A percentile compares a stretch with the other conserved stretches of the same genome.
phyloP scores from a whole-genome alignment of 306 rosid species.

The Citrullus amarus region DNA sequence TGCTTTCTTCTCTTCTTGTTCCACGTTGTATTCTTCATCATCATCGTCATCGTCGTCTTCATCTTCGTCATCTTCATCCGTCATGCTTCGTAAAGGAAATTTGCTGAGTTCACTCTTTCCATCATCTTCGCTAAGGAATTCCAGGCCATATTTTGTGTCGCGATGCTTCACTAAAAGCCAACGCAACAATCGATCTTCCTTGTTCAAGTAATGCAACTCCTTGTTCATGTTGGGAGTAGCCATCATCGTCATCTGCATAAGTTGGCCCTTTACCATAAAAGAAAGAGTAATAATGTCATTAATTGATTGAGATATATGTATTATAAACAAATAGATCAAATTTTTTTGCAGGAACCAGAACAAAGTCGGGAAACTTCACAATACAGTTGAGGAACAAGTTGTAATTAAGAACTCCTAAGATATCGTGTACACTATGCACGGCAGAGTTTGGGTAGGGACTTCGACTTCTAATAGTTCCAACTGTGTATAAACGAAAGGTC shows the following conservation, averaged over 20 bases:
- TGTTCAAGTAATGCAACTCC: conserved; percentile 87
- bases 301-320: not conserved
- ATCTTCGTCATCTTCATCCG: conserved; percentile 9
- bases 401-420: not conserved
- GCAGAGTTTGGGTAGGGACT: not conserved
- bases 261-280: conserved; percentile 43
- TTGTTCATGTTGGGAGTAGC: conserved; percentile 79
- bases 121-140: conserved; percentile 31
- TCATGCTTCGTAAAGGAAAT: conserved; percentile 10
- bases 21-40: conserved; percentile 6
- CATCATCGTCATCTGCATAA: conserved; percentile 97
- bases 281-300: not conserved
- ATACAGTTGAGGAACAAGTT: not conserved
- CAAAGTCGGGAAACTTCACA: not conserved
- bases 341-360: too few relatives aligned
- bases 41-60: conserved; percentile 13
- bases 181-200: conserved; percentile 75
- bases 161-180: conserved; percentile 84
- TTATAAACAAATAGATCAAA: not conserved
- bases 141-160: conserved; percentile 29
- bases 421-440: not conserved
- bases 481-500: not conserved
- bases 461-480: not conserved
- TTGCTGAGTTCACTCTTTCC: conserved; percentile 16
- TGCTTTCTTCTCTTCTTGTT: conserved; percentile 15